Base-by-base conservation (phyloP, 1,284 basidiomycete genomes). In the Cystobasidium sp. region DNA sequence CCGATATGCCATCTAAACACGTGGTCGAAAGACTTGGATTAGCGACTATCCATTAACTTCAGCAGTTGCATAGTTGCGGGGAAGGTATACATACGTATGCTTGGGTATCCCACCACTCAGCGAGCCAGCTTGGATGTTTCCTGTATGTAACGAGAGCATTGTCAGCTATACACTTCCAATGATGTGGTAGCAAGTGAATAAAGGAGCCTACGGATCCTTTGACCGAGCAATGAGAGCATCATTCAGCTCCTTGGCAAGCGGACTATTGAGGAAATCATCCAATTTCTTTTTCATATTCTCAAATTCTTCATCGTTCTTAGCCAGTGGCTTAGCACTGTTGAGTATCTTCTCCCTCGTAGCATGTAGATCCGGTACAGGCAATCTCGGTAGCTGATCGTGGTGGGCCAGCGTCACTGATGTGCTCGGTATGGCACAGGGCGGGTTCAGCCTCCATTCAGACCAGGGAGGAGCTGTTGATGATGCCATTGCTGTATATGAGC, bases 101-200 rank as follows among this genome's bases (percentile, higher is more conserved):
- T 44, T 77, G 73, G n/a, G 68, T 69, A 53, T 79, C 79, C 79
- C 79, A 80, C 77, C 79, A 77, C 44, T 77, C 76, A n/a, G 77
- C 75, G 16, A 80, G 65, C 78, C 78, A 80, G 74, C 76, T 80
- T 51, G 70, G 71, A 52, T 67, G 65, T 7, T 68, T 73, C 6
- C 63, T 63, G 52, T 14, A 63, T n/a, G n/a, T 24, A 1, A 46
- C 41, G 5, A 52, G 55, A 41, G 5, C 22, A 20, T n/a, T 65
- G 1, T 9, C n/a, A n/a, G 37, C 8, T n/a, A 52, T 39, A 10
- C 43, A 22, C 53, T 44, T 41, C 39, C 20, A 18, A 18, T 12
- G 39, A 31, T n/a, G 18, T 10, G 20, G 6, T 44, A 41, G 24
- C 12, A 18, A 24, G 9, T 68, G 8, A 37, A 18, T 43, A 3